Percentiles rank a stretch among this genome's conserved stretches.
Conservation (phyloP, 2,329 filamentous ascomycete genomes). For the Didymella segeticola region DNA sequence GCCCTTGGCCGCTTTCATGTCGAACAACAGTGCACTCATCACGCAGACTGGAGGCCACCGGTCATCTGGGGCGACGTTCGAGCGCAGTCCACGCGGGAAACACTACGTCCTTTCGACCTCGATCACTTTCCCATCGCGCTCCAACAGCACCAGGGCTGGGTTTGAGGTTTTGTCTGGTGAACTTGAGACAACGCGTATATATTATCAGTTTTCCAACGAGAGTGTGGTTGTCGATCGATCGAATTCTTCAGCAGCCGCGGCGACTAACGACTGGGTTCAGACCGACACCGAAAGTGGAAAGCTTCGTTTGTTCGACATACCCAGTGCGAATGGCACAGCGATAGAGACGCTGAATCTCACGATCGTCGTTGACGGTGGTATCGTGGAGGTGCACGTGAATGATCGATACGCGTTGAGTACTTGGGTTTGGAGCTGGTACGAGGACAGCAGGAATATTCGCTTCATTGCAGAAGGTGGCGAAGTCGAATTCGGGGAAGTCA, state of each 20-base stretch:
- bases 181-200: conserved; percentile 52
- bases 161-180: conserved; percentile 52
- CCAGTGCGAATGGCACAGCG: conserved; percentile 26
- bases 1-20: conserved; percentile 41
- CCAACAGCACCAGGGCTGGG: conserved; percentile 48
- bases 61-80: conserved; percentile 19
- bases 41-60: conserved; percentile 18
- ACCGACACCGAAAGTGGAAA: conserved; percentile 49
- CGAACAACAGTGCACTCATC: conserved; percentile 28
- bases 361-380: conserved; percentile 49
- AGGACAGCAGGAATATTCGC: conserved; percentile 22
- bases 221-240: conserved; percentile 52
- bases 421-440: conserved; percentile 50
- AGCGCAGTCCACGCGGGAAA: conserved; percentile 41
- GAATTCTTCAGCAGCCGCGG: conserved; percentile 51
- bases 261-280: conserved; percentile 50
- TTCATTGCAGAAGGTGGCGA: conserved; percentile 26
- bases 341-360: conserved; percentile 52
- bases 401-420: conserved; percentile 52
- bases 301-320: conserved; percentile 52
- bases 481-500: conserved; percentile 37
- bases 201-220: conserved; percentile 57
- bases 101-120: conserved; percentile 51
- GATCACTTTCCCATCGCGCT: conserved; percentile 49
- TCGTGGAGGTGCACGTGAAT: conserved; percentile 52